These are phyloP conservation scores for Thielaviopsis musarum DNA, from an alignment of 2,329 filamentous ascomycete genomes.

Conservation along the genomic window DNA sequence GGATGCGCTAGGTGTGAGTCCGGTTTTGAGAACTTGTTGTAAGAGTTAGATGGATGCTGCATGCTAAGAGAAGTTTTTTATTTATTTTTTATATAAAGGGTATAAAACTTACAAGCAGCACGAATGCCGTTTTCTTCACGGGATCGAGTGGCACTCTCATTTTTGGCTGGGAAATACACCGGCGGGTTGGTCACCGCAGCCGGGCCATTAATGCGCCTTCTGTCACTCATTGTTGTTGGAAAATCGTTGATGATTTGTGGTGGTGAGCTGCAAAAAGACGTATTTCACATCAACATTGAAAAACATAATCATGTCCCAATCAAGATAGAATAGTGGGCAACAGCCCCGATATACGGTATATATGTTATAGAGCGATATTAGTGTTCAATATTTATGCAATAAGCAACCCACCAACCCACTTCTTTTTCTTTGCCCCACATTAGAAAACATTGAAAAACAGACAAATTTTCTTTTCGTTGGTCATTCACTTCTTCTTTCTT, in stretches of 20 bases:
- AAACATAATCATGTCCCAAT: neutral
- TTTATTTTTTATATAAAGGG: neutral
- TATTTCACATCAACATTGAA: neutral
- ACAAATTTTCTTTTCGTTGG: neutral
- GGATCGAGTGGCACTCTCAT: slow-evolving; percentile 29
- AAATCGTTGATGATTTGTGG: neutral
- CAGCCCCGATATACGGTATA: neutral
- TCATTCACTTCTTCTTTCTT: neutral
- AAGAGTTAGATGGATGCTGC: neutral
- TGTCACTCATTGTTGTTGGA: slow-evolving; percentile 48
- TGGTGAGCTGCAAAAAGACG: neutral
- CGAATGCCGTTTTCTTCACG: slow-evolving; percentile 56
- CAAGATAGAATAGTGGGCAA: neutral
- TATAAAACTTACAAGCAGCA: slow-evolving; percentile 56
- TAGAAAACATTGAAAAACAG: slow-evolving; percentile 8
- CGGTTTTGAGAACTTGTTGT: slow-evolving; percentile 64
- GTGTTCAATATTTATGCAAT: neutral
- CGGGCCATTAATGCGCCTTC: slow-evolving; percentile 81
- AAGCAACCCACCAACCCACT: neutral
- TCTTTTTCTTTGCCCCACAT: slow-evolving; percentile 2
- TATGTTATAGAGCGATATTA: neutral
- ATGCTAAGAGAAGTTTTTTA: neutral
- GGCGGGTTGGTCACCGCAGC: slow-evolving; percentile 59
- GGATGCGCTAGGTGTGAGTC: slow-evolving; percentile 80
- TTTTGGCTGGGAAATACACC: slow-evolving; percentile 40